phyloP scores from a whole-genome alignment of 2,329 filamentous ascomycete genomes.

The Camptophora hylomeconis region DNA sequence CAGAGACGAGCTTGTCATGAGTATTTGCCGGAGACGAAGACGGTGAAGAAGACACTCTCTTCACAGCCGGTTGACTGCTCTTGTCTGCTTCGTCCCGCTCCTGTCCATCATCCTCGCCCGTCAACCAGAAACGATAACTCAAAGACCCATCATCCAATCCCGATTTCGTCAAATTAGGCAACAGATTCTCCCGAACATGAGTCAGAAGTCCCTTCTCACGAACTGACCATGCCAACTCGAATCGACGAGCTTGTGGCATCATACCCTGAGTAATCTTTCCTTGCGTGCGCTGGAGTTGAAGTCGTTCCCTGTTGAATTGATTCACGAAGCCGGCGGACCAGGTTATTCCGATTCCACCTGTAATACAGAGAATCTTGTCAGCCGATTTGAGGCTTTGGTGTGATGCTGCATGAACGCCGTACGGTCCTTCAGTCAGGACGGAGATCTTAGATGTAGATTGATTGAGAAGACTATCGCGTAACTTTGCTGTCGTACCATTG shows the following conservation, averaged over 20 bases:
- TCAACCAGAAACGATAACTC: constrained; percentile 5
- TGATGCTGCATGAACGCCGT: constrained; percentile 6
- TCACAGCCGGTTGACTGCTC: background rate
- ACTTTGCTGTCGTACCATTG: constrained; percentile 4
- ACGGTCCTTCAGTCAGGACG: constrained; percentile 7
- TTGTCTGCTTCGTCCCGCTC: background rate
- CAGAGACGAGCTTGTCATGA: constrained; percentile 2
- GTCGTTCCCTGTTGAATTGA: constrained; percentile 5
- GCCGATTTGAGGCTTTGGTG: constrained; percentile 2
- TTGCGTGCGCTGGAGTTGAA: constrained; percentile 3
- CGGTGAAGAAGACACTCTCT: too few species aligned
- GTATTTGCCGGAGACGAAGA: too few species aligned
- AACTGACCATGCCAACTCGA: constrained; percentile 8
- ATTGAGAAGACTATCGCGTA: background rate
- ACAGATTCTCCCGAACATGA: constrained; percentile 2
- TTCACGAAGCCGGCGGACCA: constrained; percentile 5
- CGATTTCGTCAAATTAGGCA: constrained; percentile 1
- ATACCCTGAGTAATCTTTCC: constrained; percentile 1
- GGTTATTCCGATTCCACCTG: constrained; percentile 27
- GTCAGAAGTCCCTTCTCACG: constrained; percentile 5
- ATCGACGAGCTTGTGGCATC: constrained; percentile 1
- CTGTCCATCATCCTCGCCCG: background rate
- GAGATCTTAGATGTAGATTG: background rate
- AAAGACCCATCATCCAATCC: constrained; percentile 2
- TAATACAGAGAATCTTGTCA: constrained; percentile 23